Evolutionary conservation across 257 asterid species (phyloP), one percentile per base, ranked within the genome.

Genomic region (Cinchona pubescens): DNA sequence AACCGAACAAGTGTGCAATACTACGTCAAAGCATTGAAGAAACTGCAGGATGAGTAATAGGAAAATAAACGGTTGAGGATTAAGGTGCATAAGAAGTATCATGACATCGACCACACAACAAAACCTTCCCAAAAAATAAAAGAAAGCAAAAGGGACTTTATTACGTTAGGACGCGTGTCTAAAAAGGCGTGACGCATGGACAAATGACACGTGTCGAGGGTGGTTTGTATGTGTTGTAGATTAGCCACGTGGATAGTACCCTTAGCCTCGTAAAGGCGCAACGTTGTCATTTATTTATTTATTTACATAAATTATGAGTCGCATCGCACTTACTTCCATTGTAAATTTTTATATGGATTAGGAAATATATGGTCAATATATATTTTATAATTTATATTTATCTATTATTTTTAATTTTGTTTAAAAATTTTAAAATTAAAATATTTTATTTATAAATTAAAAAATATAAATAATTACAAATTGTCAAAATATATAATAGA

Each of bases 181-280:
- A 0, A 10, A 45, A 62, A 38, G 21, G 6, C 60, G 35, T 55
- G 67, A 76, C 53, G 70, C 45, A 59, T 7, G 43, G 23, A 29
- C 1, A 34, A 49, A 1, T 2, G 69, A 80, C 77, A 78, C 83
- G 84, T 78, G 79, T 74, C 71, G 1, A 23, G 3, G 27, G 11
- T 76, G 0, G 38, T 34, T 70, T 42, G 71, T 43, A 68, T 56
- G 58, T 35, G 75, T 32, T n/a, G n/a, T 6, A 21, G 2, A 69
- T 13, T 12, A 13, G 79, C 49, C 85, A 80, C 87, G 79, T 80
- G 83, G 81, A 38, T 21, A n/a, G 51, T 53, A 61, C 35, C 43
- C 53, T 80, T 75, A 72, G 81, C 85, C 83, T 83, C 77, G 76
- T 67, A 80, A 80, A 73, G 80, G 71, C 76, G 75, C 75, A 67